Percentiles rank a stretch among this genome's conserved stretches.
Evolutionary conservation across 129 eudicot genomes (phyloP).

Genomic region (Sambucus nigra): DNA sequence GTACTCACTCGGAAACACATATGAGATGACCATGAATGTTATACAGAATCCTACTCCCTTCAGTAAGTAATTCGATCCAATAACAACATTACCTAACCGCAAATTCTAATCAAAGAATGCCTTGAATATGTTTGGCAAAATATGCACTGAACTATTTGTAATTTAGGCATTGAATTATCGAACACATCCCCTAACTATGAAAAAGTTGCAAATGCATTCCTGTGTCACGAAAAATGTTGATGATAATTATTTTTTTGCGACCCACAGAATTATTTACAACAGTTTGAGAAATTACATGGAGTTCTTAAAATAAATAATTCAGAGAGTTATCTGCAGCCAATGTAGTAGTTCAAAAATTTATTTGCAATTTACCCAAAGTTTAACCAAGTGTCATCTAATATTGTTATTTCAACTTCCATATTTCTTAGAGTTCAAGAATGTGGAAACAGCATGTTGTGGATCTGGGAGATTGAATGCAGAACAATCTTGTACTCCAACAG

Average conservation of each 20-base stretch:
- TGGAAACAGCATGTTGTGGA: conserved; percentile 65
- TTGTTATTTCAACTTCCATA: neutral
- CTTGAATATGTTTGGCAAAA: neutral
- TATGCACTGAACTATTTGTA: too few relatives aligned
- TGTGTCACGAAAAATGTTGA: neutral
- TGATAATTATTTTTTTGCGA: neutral
- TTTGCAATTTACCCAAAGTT: too few relatives aligned
- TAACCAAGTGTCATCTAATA: too few relatives aligned
- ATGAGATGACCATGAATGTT: conserved; percentile 46
- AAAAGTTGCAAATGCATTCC: neutral
- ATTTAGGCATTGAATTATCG: too few relatives aligned
- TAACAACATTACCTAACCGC: neutral
- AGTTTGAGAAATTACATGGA: too few relatives aligned
- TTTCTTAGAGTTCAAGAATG: conserved; percentile 36
- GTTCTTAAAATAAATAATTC: too few relatives aligned
- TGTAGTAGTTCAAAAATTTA: too few relatives aligned
- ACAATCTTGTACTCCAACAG: conserved; percentile 30
- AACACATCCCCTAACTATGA: too few relatives aligned
- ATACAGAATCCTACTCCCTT: conserved; percentile 32
- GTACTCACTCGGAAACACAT: conserved; percentile 60
- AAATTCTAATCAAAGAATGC: neutral
- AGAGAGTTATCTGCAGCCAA: too few relatives aligned
- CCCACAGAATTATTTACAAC: too few relatives aligned
- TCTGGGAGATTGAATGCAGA: conserved; percentile 42
- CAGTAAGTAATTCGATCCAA: conserved; percentile 24